Conservation (phyloP, 805 yeast genomes). For the Teunomyces aglyptinius region DNA sequence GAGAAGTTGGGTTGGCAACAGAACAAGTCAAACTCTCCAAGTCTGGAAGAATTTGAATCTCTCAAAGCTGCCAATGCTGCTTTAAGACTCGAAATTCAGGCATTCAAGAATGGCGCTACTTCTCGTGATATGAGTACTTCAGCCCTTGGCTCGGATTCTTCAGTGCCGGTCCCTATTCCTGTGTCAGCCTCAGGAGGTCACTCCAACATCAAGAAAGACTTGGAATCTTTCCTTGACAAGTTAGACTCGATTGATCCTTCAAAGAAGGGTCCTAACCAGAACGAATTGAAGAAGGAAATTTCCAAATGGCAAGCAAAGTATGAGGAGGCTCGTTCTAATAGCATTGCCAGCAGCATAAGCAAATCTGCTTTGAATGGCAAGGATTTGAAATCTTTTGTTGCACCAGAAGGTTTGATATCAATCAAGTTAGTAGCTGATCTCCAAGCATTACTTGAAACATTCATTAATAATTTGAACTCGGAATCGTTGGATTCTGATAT, state of each 20-base stretch:
- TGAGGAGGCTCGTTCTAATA: conserved; percentile 46
- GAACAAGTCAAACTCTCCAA: background rate
- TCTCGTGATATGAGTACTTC: conserved; percentile 1
- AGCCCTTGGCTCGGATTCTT: background rate
- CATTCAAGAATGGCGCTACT: conserved; percentile 25
- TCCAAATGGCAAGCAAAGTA: conserved; percentile 51
- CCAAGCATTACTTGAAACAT: conserved; percentile 48
- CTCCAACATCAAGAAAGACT: conserved; percentile 15
- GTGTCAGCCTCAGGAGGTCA: background rate
- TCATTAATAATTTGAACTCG: conserved; percentile 34
- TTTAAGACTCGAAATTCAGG: conserved; percentile 37
- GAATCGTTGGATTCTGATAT: conserved; percentile 30
- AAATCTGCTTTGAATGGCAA: conserved; percentile 16
- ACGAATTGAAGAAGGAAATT: conserved; percentile 26
- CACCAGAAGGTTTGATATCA: conserved; percentile 48
- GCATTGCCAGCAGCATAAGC: conserved; percentile 19
- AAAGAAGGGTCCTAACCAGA: conserved; percentile 9
- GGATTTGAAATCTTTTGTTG: conserved; percentile 27
- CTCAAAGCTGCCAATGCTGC: conserved; percentile 31
- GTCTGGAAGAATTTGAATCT: conserved; percentile 24
- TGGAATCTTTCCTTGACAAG: conserved; percentile 25
- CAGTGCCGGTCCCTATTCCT: background rate
- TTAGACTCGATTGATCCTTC: conserved; percentile 23
- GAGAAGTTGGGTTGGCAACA: conserved; percentile 14
- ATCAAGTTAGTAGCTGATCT: conserved; percentile 43